A percentile compares a stretch with the other conserved stretches of the same genome.
Evolutionary conservation across 768 basidiomycete genomes (phyloP).

Genomic region (Filobasidium floriforme): DNA sequence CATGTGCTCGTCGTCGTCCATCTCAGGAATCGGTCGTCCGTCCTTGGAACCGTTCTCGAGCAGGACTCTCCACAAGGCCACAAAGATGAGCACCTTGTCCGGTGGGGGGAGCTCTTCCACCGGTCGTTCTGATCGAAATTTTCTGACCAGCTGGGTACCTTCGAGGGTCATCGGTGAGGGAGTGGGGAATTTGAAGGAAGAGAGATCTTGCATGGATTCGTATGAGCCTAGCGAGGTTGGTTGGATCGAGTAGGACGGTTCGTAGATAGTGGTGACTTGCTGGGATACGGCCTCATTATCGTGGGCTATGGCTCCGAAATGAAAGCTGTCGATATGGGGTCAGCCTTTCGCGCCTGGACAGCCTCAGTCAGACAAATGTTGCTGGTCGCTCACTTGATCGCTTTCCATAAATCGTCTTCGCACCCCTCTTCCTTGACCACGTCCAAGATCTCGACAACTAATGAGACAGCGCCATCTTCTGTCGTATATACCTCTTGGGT

Average conservation of each 20-base stretch:
- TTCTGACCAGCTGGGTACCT: slow-evolving; percentile 65
- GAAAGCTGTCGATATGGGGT: slow-evolving; percentile 56
- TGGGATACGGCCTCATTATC: slow-evolving; percentile 68
- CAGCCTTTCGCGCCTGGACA: neutral
- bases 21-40: too few species aligned
- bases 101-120: slow-evolving; percentile 29
- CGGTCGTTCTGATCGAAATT: slow-evolving; percentile 51
- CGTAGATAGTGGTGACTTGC: slow-evolving; percentile 47
- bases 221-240: slow-evolving; percentile 3
- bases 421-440: slow-evolving; percentile 53
- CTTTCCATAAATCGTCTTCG: slow-evolving; percentile 53
- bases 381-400: slow-evolving; percentile 55
- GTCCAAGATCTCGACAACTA: slow-evolving; percentile 77
- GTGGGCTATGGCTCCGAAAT: slow-evolving; percentile 81
- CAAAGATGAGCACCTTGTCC: slow-evolving; percentile 66
- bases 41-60: slow-evolving; percentile 23
- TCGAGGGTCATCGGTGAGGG: slow-evolving; percentile 53
- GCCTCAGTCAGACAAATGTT: neutral
- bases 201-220: slow-evolving; percentile 45
- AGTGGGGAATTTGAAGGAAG: slow-evolving; percentile 47
- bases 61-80: slow-evolving; percentile 73
- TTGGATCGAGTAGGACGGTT: slow-evolving; percentile 43
- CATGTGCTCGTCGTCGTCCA: neutral
- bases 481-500: slow-evolving; percentile 88
- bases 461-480: slow-evolving; percentile 59